Conservation (phyloP, 345 rosid genomes). For the Carallia brachiata region DNA sequence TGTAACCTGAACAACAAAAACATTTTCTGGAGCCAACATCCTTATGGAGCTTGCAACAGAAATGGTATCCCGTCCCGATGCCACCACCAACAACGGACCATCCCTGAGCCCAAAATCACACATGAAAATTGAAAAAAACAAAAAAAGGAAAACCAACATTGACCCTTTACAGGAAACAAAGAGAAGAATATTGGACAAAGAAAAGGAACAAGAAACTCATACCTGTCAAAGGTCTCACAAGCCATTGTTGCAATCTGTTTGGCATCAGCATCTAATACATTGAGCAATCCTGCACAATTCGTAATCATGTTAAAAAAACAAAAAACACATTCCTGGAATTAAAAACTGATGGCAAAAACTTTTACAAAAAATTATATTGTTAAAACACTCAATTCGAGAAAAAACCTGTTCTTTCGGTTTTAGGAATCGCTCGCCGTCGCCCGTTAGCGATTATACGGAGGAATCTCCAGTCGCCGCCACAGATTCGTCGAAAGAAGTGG, state of each 20-base stretch:
- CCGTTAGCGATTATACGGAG: slow-evolving; percentile 3
- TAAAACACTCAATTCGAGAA: neutral
- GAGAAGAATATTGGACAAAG: too few species aligned
- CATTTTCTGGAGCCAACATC: slow-evolving; percentile 25
- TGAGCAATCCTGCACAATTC: slow-evolving; percentile 12
- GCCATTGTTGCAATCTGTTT: slow-evolving; percentile 27
- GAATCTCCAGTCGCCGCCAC: neutral
- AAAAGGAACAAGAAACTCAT: neutral
- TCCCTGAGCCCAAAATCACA: slow-evolving; percentile 17
- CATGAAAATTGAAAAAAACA: neutral
- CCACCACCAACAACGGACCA: slow-evolving; percentile 31
- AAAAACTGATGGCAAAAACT: too few species aligned
- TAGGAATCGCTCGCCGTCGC: slow-evolving; percentile 21
- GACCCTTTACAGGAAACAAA: too few species aligned
- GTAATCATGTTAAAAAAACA: neutral
- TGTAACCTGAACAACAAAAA: slow-evolving; percentile 30
- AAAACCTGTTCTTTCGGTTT: slow-evolving; percentile 41
- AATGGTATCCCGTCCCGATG: slow-evolving; percentile 33
- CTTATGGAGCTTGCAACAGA: slow-evolving; percentile 26
- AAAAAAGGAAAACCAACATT: too few species aligned
- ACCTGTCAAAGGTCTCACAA: slow-evolving; percentile 21
- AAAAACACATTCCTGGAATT: neutral
- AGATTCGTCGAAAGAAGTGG: slow-evolving; percentile 1
- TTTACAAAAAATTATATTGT: neutral
- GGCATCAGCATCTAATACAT: slow-evolving; percentile 28